Conservation (phyloP, 2,329 filamentous ascomycete genomes). For the Colletotrichum sp. region DNA sequence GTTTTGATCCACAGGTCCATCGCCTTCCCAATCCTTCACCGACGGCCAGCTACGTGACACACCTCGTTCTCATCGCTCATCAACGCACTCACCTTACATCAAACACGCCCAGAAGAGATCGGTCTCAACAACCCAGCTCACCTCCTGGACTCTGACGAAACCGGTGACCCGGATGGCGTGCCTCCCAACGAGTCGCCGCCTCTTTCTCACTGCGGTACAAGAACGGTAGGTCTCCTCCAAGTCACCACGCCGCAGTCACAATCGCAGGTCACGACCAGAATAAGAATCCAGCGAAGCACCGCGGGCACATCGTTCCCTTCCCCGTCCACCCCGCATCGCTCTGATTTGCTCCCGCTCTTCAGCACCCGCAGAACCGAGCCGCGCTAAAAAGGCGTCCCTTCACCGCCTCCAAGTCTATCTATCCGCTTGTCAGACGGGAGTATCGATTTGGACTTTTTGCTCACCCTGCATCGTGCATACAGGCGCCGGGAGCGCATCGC, state of each 20-base stretch:
- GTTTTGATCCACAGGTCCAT: neutral
- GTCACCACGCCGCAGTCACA: neutral
- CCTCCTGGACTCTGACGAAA: neutral
- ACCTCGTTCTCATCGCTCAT: neutral
- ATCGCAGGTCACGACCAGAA: neutral
- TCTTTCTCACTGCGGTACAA: neutral
- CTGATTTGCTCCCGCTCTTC: conserved; percentile 10
- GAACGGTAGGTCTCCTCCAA: neutral
- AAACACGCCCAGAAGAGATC: neutral
- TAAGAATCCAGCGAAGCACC: neutral
- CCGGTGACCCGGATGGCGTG: neutral
- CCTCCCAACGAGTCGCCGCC: neutral
- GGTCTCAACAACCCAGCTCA: neutral
- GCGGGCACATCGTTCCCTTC: neutral
- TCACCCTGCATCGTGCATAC: conserved; percentile 19
- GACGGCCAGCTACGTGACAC: neutral
- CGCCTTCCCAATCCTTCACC: neutral
- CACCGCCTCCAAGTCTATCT: neutral
- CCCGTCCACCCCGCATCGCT: neutral
- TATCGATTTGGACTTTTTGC: neutral
- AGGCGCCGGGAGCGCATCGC: neutral
- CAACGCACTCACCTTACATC: neutral
- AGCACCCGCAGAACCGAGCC: conserved; percentile 2
- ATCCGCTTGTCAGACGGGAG: neutral
- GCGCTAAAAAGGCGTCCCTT: conserved; percentile 5